Conservation (phyloP, 768 basidiomycete species). For the Auricularia sp. region DNA sequence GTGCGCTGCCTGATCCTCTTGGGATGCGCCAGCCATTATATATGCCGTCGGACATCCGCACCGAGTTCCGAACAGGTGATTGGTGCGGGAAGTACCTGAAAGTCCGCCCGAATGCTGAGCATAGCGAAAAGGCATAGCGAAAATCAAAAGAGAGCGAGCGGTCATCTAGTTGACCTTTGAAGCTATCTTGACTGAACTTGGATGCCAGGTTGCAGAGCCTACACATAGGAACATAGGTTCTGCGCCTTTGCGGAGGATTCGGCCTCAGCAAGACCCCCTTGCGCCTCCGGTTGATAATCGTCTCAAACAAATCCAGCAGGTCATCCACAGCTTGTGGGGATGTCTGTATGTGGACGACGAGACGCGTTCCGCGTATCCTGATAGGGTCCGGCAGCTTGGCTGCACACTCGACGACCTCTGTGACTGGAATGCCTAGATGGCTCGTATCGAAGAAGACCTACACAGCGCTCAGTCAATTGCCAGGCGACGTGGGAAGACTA, state of each 20-base stretch:
- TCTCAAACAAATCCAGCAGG: conserved; percentile 51
- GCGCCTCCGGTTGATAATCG: conserved; percentile 62
- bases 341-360: conserved; percentile 84
- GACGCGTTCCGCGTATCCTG: conserved; percentile 57
- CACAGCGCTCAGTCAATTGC: background rate
- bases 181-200: too few relatives aligned
- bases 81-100: too few relatives aligned
- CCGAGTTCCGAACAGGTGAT: too few relatives aligned
- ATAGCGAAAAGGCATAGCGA: too few relatives aligned
- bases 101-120: too few relatives aligned
- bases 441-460: conserved; percentile 79
- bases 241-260: background rate
- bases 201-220: too few relatives aligned
- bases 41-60: too few relatives aligned
- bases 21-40: too few relatives aligned
- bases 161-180: too few relatives aligned
- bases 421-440: conserved; percentile 56
- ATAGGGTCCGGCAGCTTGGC: conserved; percentile 59
- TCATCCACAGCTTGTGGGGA: conserved; percentile 69
- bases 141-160: too few relatives aligned
- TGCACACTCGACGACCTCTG: conserved; percentile 60
- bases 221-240: background rate
- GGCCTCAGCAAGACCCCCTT: conserved; percentile 35
- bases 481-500: conserved; percentile 13
- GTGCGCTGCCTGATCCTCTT: too few relatives aligned